These are phyloP conservation scores for Neocatenulostroma microsporum DNA, from an alignment of 2,329 filamentous ascomycete species.

Conservation along the genomic window DNA sequence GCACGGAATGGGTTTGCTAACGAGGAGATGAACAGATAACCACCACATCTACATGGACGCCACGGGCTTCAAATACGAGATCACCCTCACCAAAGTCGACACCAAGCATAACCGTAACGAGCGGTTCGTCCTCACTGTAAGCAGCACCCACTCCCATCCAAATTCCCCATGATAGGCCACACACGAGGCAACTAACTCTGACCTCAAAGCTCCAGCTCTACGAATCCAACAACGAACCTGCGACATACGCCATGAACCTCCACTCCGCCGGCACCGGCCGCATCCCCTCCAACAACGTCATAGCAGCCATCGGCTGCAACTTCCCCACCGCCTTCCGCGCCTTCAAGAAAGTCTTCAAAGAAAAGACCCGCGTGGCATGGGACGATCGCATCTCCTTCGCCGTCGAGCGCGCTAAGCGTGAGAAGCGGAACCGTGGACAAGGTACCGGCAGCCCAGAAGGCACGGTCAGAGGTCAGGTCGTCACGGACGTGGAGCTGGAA, in stretches of 20 bases:
- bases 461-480: background rate
- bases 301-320: slow-evolving; percentile 26
- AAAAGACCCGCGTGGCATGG: slow-evolving; percentile 35
- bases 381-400: slow-evolving; percentile 30
- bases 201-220: slow-evolving; percentile 48
- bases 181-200: background rate
- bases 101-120: slow-evolving; percentile 46
- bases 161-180: background rate
- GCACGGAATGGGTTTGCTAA: no score
- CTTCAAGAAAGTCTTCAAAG: slow-evolving; percentile 35
- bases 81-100: slow-evolving; percentile 51
- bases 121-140: slow-evolving; percentile 53
- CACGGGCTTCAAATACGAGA: slow-evolving; percentile 56
- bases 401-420: slow-evolving; percentile 9
- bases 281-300: slow-evolving; percentile 17
- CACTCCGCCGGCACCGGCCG: slow-evolving; percentile 17
- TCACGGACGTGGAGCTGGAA: slow-evolving; percentile 1
- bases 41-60: slow-evolving; percentile 58
- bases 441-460: background rate
- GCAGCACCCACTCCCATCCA: no score
- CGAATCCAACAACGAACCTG: slow-evolving; percentile 54
- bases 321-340: slow-evolving; percentile 28
- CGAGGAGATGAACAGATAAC: slow-evolving; percentile 45
- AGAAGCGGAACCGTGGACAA: background rate
- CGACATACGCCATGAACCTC: slow-evolving; percentile 53